Conservation (phyloP, 768 basidiomycete species). For the Terana coerulea region DNA sequence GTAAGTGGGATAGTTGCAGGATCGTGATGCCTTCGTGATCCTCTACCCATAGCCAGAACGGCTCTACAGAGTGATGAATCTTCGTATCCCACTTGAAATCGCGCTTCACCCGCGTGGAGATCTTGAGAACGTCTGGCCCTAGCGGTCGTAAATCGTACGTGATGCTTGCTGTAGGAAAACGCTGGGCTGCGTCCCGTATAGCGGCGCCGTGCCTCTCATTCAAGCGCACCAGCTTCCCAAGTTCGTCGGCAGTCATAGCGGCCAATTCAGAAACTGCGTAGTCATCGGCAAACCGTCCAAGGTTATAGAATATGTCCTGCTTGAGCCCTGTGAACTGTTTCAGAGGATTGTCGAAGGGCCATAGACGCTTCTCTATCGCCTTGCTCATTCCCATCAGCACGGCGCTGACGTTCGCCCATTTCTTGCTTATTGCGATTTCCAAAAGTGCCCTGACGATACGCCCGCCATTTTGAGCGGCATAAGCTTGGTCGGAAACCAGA, state of each 20-base stretch:
- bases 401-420: constrained; percentile 81
- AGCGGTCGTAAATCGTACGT: constrained; percentile 75
- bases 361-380: constrained; percentile 85
- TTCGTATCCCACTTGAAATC: constrained; percentile 79
- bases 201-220: constrained; percentile 84
- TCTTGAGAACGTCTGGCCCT: constrained; percentile 76
- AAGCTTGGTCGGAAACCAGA: constrained; percentile 90
- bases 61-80: constrained; percentile 72
- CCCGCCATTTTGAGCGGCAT: constrained; percentile 91
- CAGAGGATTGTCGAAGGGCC: constrained; percentile 94
- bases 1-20: constrained; percentile 70
- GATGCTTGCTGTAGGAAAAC: constrained; percentile 75
- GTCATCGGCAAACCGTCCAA: constrained; percentile 81
- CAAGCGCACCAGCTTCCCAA: constrained; percentile 80
- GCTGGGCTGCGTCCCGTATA: constrained; percentile 72
- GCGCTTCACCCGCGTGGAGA: constrained; percentile 59
- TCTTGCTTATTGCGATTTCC: constrained; percentile 89
- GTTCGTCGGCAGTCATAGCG: constrained; percentile 54
- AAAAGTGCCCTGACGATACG: constrained; percentile 93
- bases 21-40: constrained; percentile 79
- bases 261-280: constrained; percentile 72
- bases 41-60: constrained; percentile 97
- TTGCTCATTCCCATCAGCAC: constrained; percentile 91
- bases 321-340: constrained; percentile 71
- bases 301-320: constrained; percentile 69